phyloP scores from a whole-genome alignment of 495 filamentous ascomycete genomes.

The Thermochaetoides thermophila region DNA sequence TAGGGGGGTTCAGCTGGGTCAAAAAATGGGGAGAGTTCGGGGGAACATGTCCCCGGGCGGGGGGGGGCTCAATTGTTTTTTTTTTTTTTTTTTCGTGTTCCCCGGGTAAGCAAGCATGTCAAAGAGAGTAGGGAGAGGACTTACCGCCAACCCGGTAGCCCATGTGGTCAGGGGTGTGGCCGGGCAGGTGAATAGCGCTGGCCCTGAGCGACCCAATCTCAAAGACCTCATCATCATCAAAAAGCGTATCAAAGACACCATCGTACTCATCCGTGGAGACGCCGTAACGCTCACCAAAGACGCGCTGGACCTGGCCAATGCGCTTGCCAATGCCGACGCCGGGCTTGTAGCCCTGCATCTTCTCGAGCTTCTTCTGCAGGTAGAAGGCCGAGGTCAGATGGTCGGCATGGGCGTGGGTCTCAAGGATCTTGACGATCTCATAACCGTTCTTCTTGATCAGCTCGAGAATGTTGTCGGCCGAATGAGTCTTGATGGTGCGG shows the following conservation, averaged over 20 bases:
- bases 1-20: background rate
- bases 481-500: slow-evolving; percentile 28
- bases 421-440: slow-evolving; percentile 35
- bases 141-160: slow-evolving; percentile 41
- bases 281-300: slow-evolving; percentile 34
- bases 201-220: slow-evolving; percentile 30
- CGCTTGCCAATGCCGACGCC: slow-evolving; percentile 38
- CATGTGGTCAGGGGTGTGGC: slow-evolving; percentile 48
- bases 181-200: slow-evolving; percentile 39
- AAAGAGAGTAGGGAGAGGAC: background rate
- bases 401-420: slow-evolving; percentile 49
- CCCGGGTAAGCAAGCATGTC: too few relatives aligned
- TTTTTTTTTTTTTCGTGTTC: too few relatives aligned
- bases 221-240: slow-evolving; percentile 39
- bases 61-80: too few relatives aligned
- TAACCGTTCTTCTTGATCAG: slow-evolving; percentile 28
- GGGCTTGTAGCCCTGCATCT: slow-evolving; percentile 16
- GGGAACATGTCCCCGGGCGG: too few relatives aligned
- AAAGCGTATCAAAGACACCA: slow-evolving; percentile 34
- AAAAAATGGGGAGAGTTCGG: background rate
- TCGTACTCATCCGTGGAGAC: slow-evolving; percentile 26
- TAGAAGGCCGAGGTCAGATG: slow-evolving; percentile 43
- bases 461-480: slow-evolving; percentile 35
- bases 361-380: slow-evolving; percentile 28
- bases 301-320: slow-evolving; percentile 36